Conservation (phyloP, 176 grass and related monocot species). For the Luzula sylvatica region DNA sequence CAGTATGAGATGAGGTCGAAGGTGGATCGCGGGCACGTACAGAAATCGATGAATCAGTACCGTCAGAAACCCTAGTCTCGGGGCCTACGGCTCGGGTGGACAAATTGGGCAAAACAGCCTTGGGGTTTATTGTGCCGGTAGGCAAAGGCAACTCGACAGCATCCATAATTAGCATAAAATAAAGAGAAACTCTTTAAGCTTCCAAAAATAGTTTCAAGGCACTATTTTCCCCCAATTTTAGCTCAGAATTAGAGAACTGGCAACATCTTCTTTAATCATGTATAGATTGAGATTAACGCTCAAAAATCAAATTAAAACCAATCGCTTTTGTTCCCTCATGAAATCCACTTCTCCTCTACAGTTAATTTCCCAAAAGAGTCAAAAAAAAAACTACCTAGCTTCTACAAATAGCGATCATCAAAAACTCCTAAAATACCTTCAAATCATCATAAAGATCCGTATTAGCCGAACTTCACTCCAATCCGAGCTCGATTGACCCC, state of each 20-base stretch:
- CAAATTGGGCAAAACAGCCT: slow-evolving; percentile 38
- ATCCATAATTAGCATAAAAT: slow-evolving; percentile 46
- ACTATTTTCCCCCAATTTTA: neutral
- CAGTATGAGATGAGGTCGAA: slow-evolving; percentile 19
- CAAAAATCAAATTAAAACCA: slow-evolving; percentile 6
- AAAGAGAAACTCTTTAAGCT: neutral
- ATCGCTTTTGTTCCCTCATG: neutral
- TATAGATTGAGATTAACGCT: neutral
- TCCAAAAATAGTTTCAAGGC: neutral
- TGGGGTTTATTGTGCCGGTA: slow-evolving; percentile 38
- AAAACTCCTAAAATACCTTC: slow-evolving; percentile 9
- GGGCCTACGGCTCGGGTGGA: slow-evolving; percentile 16
- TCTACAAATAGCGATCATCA: neutral
- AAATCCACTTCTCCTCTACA: neutral
- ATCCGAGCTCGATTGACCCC: neutral
- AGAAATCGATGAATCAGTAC: slow-evolving; percentile 7
- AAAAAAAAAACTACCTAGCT: neutral
- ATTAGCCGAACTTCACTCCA: neutral
- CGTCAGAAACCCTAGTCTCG: slow-evolving; percentile 29
- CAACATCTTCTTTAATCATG: neutral
- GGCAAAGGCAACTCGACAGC: slow-evolving; percentile 62
- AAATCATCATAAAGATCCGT: neutral
- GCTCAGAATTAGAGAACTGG: neutral
- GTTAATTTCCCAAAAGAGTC: neutral
- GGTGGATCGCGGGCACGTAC: slow-evolving; percentile 5